Evolutionary conservation across 2,329 filamentous ascomycete genomes (phyloP).

Genomic region (Coniosporium tulheliwenetii): DNA sequence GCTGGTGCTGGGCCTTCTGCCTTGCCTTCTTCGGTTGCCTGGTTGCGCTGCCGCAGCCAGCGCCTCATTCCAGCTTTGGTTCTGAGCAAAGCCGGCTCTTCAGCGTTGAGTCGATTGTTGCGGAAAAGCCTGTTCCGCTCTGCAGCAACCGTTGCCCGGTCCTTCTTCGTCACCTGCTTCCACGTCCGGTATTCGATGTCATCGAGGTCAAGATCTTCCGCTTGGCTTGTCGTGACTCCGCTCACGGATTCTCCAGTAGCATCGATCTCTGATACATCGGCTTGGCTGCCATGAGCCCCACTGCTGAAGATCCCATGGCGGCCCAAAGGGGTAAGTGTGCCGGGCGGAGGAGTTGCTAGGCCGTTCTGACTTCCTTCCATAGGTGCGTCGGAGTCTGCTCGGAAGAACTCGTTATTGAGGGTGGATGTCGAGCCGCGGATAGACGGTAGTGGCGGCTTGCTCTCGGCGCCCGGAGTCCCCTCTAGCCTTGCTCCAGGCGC

Average conservation of each 20-base stretch:
- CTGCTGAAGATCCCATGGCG: conserved; percentile 50
- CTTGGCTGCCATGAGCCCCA: conserved; percentile 48
- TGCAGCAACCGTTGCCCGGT: conserved; percentile 71
- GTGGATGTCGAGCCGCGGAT: conserved; percentile 31
- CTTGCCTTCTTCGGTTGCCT: conserved; percentile 31
- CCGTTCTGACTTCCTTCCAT: conserved; percentile 69
- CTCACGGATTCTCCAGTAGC: conserved; percentile 49
- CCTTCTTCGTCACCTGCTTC: conserved; percentile 98
- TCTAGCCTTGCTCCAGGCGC: conserved; percentile 60
- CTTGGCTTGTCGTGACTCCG: conserved; percentile 46
- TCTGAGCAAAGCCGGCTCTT: conserved; percentile 75
- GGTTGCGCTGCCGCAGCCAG: conserved; percentile 66
- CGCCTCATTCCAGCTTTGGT: conserved; percentile 80
- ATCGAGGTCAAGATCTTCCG: conserved; percentile 70
- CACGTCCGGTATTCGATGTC: conserved; percentile 89
- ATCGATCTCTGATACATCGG: conserved; percentile 78
- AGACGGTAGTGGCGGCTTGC: conserved; percentile 53
- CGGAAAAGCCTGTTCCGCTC: conserved; percentile 78
- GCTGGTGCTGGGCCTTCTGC: conserved; percentile 28
- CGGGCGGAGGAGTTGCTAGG: conserved; percentile 60
- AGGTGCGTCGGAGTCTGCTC: conserved; percentile 56
- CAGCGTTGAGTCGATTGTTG: conserved; percentile 66
- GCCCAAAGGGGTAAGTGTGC: conserved; percentile 61
- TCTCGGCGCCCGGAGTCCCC: conserved; percentile 60
- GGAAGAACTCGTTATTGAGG: conserved; percentile 35